Evolutionary conservation across 176 grass and related monocot species (phyloP).

Genomic region (Sorghum bicolor): DNA sequence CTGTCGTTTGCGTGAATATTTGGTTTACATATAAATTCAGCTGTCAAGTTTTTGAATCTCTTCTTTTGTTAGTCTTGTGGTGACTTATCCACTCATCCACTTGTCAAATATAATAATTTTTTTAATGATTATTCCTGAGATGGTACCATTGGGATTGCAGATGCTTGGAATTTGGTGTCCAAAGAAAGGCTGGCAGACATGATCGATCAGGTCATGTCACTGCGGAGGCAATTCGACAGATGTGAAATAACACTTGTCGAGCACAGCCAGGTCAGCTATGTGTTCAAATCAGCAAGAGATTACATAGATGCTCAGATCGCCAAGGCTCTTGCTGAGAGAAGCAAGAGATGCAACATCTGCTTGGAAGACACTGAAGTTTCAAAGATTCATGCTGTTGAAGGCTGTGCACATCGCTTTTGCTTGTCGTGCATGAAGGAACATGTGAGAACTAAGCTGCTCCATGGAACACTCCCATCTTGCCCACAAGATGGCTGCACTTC

Average conservation of each 20-base stretch:
- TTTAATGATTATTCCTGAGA: not conserved
- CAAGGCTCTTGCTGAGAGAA: constrained; percentile 27
- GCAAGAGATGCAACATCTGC: constrained; percentile 78
- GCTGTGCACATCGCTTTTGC: constrained; percentile 67
- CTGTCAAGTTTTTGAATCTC: too few species aligned
- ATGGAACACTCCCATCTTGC: constrained; percentile 62
- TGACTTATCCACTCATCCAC: too few species aligned
- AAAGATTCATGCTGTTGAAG: constrained; percentile 61
- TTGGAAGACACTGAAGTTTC: constrained; percentile 60
- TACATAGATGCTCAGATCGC: constrained; percentile 50
- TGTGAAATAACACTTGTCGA: constrained; percentile 36
- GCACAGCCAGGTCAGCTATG: constrained; percentile 35
- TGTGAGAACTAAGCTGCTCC: constrained; percentile 60
- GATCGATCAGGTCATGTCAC: constrained; percentile 41
- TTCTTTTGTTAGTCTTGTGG: too few species aligned
- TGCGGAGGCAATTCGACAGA: constrained; percentile 54
- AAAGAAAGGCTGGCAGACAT: constrained; percentile 40
- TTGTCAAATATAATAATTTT: too few species aligned
- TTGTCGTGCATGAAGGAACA: constrained; percentile 83
- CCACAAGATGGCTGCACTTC: constrained; percentile 71
- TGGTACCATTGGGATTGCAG: constrained; percentile 30
- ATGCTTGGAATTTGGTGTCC: constrained; percentile 47
- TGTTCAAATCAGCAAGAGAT: constrained; percentile 64
- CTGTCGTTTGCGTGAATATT: too few species aligned
- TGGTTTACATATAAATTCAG: too few species aligned